Base-by-base conservation (phyloP, 768 basidiomycete genomes). In the Trametes coccinea region DNA sequence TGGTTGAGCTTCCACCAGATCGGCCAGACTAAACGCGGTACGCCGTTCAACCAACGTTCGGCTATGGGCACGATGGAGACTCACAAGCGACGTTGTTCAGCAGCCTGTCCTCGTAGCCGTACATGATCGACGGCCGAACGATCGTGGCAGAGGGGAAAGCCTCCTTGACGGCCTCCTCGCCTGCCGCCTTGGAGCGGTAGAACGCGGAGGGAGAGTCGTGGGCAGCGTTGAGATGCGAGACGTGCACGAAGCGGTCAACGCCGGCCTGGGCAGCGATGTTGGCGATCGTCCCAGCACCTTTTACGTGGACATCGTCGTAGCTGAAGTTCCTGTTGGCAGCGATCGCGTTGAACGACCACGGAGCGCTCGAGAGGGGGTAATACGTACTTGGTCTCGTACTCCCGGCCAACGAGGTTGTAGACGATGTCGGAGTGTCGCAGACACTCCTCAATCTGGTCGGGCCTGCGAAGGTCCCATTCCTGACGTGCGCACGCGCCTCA, bases 381-480 rank as follows among this genome's bases (percentile, higher is more conserved):
- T 49, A 71, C 83, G 53, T 68, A 96, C 96, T 96, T 96, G 62
- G 97, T 99, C 78, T 93, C 91, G 72, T 89, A 96, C 73, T 98
- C 92, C 53, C 95, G 81, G 17, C 96, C 95, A 53, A 92, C 89
- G 59, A 98, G 88, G 77, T 98, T 98, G 80, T 95, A 97, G 22
- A 99, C 97, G 4, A 89, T 90, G 73, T 98, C 93, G 17, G 96
- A 98, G 75, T 97, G 94, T 66, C 92, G 82, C 61, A 98, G 73
- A 74, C 95, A 97, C 73, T 98, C 96, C 41, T 86, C 92, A 67
- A 95, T 97, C 71, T 95, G 93, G 53, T 86, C 82, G 69, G 93
- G 90, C 71, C 92, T 89, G 59, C 93, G 84, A 50, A 96, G 81
- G 72, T 98, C 94, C 93, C 94, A 98, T 84, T 98, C 96, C 95